Base-by-base conservation (phyloP, 2,329 filamentous ascomycete genomes). In the Colletotrichum theobromicola region DNA sequence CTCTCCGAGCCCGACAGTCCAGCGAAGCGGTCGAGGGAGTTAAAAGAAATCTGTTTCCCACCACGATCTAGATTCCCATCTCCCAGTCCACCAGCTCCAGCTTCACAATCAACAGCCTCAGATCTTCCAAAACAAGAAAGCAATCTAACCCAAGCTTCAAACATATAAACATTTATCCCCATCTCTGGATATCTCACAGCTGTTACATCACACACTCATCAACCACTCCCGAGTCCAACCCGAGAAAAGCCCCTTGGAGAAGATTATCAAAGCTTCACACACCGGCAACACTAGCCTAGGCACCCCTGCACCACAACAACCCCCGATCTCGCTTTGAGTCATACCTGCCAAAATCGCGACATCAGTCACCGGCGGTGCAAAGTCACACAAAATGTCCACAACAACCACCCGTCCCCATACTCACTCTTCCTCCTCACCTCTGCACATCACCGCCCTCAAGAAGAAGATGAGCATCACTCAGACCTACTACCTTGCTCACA, bases 401-500 rank as follows among this genome's bases (percentile, higher is more conserved):
- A 53, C 71, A 70, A 65, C 66, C 66, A 76, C 74, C 78, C 78
- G 78, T 72, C 78, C 83, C 73, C 78, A 81, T 75, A 72, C 80
- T 76, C 78, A 79, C 68, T 79, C 81, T 74, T 81, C 83, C 32
- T 82, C 84, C 78, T 85, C 85, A 42, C 80, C 87, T 65, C 85
- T 87, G 78, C 77, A 83, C 75, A 67, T 77, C 53, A 79, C 82
- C 46, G 79, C 80, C 24, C 82, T 80, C 34, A 86, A 87, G 84
- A 90, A 94, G 88, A 96, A 94, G 87, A 98, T 98, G 97, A 97
- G 94, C 84, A 94, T 98, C 88, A 97, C 96, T 32, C 95, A 98
- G 87, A 98, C 96, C 76, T 99, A 98, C 93, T 98, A 95, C 89
- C 94, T 98, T 81, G 97, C 97, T 84, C 96, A 98, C 90, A 96